A percentile compares a stretch with the other conserved stretches of the same genome.
phyloP scores from a whole-genome alignment of 305 asterid genomes.

The Fraxinus velutina region DNA sequence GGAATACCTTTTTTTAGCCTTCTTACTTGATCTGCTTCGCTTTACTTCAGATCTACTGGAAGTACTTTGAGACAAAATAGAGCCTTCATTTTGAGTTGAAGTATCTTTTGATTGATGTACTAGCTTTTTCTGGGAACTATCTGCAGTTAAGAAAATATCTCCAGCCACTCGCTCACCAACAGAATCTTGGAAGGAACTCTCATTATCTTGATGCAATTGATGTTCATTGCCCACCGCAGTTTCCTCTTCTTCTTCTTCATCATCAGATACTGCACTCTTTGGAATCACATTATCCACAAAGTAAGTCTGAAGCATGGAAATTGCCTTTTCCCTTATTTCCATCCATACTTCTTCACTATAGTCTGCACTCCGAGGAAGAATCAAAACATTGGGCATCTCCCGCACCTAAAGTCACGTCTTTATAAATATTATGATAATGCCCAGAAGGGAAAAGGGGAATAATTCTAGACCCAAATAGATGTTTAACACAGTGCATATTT shows the following conservation, averaged over 20 bases:
- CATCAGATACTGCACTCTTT: constrained; percentile 74
- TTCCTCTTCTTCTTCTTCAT: constrained; percentile 70
- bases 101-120: constrained; percentile 49
- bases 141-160: constrained; percentile 49
- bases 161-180: constrained; percentile 47
- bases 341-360: constrained; percentile 99
- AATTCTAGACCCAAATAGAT: not conserved
- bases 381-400: constrained; percentile 99
- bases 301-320: constrained; percentile 71
- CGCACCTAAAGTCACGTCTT: constrained; percentile 54
- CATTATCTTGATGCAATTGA: constrained; percentile 48
- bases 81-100: constrained; percentile 59
- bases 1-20: constrained; percentile 88
- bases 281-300: constrained; percentile 73
- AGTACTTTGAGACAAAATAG: constrained; percentile 53
- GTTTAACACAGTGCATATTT: not conserved
- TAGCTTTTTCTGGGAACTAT: constrained; percentile 66
- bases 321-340: constrained; percentile 92
- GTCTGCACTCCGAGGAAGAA: constrained; percentile 98
- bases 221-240: constrained; percentile 49
- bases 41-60: constrained; percentile 68
- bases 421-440: not conserved
- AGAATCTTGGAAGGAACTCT: constrained; percentile 57
- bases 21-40: constrained; percentile 89
- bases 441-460: not conserved